A percentile compares a stretch with the other conserved stretches of the same genome.
Evolutionary conservation across 2,329 filamentous ascomycete genomes (phyloP).

Genomic region (Exophiala calicioides): DNA sequence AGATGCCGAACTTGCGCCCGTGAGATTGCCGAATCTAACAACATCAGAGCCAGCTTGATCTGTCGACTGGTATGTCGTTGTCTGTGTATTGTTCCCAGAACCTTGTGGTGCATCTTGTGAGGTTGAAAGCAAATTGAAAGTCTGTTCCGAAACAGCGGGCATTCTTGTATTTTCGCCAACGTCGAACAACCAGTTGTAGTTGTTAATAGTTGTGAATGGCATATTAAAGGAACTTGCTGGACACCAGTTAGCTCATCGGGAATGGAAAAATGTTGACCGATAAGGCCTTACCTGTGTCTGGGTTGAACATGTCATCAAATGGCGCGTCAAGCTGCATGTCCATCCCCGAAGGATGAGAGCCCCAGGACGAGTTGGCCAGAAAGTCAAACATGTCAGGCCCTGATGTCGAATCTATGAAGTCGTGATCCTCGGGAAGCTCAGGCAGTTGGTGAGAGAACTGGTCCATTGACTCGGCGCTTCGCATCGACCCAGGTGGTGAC

Average conservation of each 20-base stretch:
- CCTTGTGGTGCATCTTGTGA: no score
- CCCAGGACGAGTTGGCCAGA: constrained; percentile 25
- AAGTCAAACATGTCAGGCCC: constrained; percentile 24
- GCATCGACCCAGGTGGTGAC: constrained; percentile 18
- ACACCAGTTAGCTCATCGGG: background rate
- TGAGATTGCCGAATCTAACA: no score
- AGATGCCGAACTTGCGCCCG: no score
- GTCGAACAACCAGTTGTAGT: constrained; percentile 65
- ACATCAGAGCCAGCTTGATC: background rate
- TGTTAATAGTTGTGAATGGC: constrained; percentile 63
- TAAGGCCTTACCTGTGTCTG: constrained; percentile 57
- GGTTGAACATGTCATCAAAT: constrained; percentile 59
- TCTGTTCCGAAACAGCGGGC: background rate
- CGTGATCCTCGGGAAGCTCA: constrained; percentile 5
- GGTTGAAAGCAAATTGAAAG: no score
- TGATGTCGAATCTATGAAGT: constrained; percentile 9
- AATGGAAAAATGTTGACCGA: no score
- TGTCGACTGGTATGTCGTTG: background rate
- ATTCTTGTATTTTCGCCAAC: constrained; percentile 20
- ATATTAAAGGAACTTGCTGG: constrained; percentile 63
- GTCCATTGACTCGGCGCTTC: constrained; percentile 10
- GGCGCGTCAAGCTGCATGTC: constrained; percentile 5
- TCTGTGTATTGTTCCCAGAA: background rate
- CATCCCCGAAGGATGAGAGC: constrained; percentile 3
- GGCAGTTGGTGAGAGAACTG: constrained; percentile 11